Percentiles rank a stretch among this genome's conserved stretches.
These are phyloP conservation scores for Anastatica hierochuntica DNA, from an alignment of 345 rosid genomes.

Conservation along the genomic window DNA sequence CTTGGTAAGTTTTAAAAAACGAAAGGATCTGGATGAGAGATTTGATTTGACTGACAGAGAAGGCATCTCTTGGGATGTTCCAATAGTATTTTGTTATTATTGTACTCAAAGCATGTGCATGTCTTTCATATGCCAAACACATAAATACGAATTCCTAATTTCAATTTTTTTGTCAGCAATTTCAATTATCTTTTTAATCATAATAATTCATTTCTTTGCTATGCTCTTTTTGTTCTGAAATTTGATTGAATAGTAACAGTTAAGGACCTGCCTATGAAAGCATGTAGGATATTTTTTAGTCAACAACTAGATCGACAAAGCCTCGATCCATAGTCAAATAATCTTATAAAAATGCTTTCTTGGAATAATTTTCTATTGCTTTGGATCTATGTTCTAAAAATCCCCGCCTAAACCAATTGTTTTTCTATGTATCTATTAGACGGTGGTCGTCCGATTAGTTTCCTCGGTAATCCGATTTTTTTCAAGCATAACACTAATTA, in stretches of 20 bases:
- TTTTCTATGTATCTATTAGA: too few species aligned
- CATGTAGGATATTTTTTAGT: too few species aligned
- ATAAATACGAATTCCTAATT: background rate
- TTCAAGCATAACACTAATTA: too few species aligned
- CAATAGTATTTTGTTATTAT: slow-evolving; percentile 8
- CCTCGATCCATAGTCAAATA: too few species aligned
- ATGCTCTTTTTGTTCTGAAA: background rate
- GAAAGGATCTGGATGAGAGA: slow-evolving; percentile 4
- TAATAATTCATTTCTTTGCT: background rate
- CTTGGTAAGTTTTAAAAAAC: background rate
- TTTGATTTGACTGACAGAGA: slow-evolving; percentile 24
- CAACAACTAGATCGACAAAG: too few species aligned
- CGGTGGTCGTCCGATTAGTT: too few species aligned
- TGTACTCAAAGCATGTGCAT: slow-evolving; percentile 25
- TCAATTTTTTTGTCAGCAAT: background rate
- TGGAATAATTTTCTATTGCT: too few species aligned
- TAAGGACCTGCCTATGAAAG: background rate
- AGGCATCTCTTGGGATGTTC: slow-evolving; percentile 30
- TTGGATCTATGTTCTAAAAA: too few species aligned
- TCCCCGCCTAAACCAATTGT: too few species aligned
- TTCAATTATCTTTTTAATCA: background rate
- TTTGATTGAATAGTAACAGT: background rate
- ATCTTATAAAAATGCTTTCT: too few species aligned
- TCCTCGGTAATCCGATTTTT: too few species aligned
- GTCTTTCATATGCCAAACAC: slow-evolving; percentile 23